These are phyloP conservation scores for Oxytropis ochrocephala DNA, from an alignment of 306 rosid genomes.

Conservation along the genomic window DNA sequence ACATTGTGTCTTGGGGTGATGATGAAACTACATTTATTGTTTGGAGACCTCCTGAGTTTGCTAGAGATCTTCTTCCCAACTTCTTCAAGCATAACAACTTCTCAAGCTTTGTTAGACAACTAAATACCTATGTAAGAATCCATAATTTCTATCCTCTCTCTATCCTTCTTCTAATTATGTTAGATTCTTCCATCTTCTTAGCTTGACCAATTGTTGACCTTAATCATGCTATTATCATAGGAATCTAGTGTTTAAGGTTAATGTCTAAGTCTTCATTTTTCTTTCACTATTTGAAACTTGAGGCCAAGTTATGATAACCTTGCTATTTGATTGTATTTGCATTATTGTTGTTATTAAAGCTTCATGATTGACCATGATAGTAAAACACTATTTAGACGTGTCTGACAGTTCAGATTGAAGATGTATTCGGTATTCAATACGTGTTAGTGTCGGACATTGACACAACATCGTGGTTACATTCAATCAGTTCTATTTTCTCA, in stretches of 20 bases:
- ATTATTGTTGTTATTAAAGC: no score
- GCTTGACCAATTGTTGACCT: neutral
- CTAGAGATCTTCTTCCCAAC: conserved; percentile 73
- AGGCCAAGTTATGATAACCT: neutral
- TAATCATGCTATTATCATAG: neutral
- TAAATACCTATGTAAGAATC: conserved; percentile 63
- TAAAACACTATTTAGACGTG: no score
- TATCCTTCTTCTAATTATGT: neutral
- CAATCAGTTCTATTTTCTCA: no score
- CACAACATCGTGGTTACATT: no score
- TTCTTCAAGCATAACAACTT: conserved; percentile 88
- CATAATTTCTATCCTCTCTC: no score
- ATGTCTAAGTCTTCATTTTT: neutral
- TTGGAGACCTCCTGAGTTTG: conserved; percentile 74
- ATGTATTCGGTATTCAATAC: no score
- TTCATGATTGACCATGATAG: no score
- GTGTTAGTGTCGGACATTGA: no score
- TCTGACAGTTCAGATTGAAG: no score
- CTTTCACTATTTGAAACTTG: conserved; percentile 2
- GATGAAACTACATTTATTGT: conserved; percentile 59
- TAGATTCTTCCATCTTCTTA: neutral
- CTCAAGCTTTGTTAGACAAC: conserved; percentile 84
- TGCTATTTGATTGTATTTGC: no score
- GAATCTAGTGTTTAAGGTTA: neutral
- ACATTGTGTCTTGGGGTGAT: conserved; percentile 77